These are phyloP conservation scores for Geosmithia putterillii DNA, from an alignment of 2,329 filamentous ascomycete genomes.

Conservation along the genomic window DNA sequence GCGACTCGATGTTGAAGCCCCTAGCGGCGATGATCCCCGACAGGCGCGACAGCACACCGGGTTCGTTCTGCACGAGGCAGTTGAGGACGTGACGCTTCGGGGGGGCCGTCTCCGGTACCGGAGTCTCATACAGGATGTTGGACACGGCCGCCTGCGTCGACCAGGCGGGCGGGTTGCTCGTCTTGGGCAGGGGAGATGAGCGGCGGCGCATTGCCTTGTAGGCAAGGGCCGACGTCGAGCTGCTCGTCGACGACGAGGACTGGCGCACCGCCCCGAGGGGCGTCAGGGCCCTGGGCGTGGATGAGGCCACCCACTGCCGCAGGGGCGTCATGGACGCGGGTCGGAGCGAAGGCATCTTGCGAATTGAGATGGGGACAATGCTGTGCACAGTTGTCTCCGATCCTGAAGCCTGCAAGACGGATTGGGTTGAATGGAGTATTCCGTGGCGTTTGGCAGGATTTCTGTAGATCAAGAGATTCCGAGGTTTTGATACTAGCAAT, in stretches of 20 bases:
- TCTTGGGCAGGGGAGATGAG: conserved; percentile 72
- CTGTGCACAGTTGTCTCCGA: too few relatives aligned
- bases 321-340: not conserved
- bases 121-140: conserved; percentile 98
- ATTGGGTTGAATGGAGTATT: not conserved
- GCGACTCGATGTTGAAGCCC: conserved; percentile 97
- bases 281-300: not conserved
- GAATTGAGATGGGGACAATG: not conserved
- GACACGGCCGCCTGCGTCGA: conserved; percentile 92
- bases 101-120: conserved; percentile 67
- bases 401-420: too few relatives aligned
- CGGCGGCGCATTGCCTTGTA: conserved; percentile 96
- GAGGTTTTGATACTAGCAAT: not conserved
- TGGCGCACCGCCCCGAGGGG: conserved; percentile 15
- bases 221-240: conserved; percentile 83
- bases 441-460: not conserved
- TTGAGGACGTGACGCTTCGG: conserved; percentile 95
- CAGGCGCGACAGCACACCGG: conserved; percentile 89
- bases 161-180: conserved; percentile 62
- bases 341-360: not conserved
- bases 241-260: conserved; percentile 37
- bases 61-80: conserved; percentile 97
- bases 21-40: conserved; percentile 92
- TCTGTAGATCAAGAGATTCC: not conserved
- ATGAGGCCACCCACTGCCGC: not conserved